phyloP scores from a whole-genome alignment of 495 filamentous ascomycete genomes.

The Penicillium bialowiezense region DNA sequence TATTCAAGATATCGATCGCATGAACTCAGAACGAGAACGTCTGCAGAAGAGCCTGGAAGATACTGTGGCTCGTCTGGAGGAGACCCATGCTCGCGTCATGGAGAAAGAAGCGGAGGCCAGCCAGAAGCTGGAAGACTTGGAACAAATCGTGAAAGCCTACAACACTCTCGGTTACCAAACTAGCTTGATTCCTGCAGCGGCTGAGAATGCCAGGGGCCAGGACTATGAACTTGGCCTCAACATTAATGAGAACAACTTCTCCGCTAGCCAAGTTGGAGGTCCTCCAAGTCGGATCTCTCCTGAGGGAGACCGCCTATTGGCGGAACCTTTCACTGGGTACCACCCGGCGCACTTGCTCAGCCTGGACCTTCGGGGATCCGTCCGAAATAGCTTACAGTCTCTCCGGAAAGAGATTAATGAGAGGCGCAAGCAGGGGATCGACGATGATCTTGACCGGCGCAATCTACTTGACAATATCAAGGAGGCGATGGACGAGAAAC shows the following conservation, averaged over 20 bases:
- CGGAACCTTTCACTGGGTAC: conserved; percentile 79
- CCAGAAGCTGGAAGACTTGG: conserved; percentile 81
- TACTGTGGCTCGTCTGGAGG: conserved; percentile 69
- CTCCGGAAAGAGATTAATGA: conserved; percentile 88
- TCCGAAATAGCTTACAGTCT: conserved; percentile 72
- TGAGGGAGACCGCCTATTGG: conserved; percentile 66
- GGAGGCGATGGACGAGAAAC: conserved; percentile 92
- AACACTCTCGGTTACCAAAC: conserved; percentile 93
- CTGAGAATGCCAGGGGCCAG: conserved; percentile 77
- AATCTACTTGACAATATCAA: conserved; percentile 89
- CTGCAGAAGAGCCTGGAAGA: conserved; percentile 80
- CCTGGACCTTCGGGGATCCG: conserved; percentile 74
- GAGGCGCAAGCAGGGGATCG: conserved; percentile 73
- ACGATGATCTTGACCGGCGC: conserved; percentile 84
- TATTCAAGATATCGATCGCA: conserved; percentile 96
- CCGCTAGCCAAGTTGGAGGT: conserved; percentile 64
- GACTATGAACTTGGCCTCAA: conserved; percentile 80
- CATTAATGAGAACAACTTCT: conserved; percentile 74
- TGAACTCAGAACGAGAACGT: conserved; percentile 91
- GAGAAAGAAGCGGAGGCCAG: conserved; percentile 84
- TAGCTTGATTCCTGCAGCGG: conserved; percentile 79
- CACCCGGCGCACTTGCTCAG: conserved; percentile 84
- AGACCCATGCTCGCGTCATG: conserved; percentile 73
- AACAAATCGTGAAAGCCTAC: conserved; percentile 80
- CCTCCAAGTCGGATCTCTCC: conserved; percentile 47